Evolutionary conservation across 2,329 filamentous ascomycete genomes (phyloP).

Genomic region (Aspergillus floridensis): DNA sequence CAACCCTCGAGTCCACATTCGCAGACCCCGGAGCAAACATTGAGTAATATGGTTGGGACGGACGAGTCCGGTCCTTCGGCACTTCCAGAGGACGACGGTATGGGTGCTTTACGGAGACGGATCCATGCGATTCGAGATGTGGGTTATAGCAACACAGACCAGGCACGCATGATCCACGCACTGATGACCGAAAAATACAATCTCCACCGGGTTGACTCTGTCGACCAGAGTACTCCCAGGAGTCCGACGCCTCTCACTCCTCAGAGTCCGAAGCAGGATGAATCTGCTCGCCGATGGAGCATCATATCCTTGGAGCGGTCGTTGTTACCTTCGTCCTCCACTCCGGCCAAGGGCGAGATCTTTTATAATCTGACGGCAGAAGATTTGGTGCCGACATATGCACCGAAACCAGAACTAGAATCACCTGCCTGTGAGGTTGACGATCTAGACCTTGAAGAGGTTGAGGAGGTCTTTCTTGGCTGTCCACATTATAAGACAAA

Average conservation of each 20-base stretch:
- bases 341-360: constrained; percentile 27
- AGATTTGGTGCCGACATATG: constrained; percentile 68
- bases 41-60: constrained; percentile 8
- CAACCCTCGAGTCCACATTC: neutral
- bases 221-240: constrained; percentile 18
- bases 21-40: neutral
- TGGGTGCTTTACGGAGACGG: constrained; percentile 63
- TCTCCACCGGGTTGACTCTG: constrained; percentile 38
- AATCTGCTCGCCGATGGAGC: constrained; percentile 32
- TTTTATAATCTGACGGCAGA: constrained; percentile 46
- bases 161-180: constrained; percentile 69
- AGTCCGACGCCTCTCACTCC: constrained; percentile 27
- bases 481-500: constrained; percentile 94
- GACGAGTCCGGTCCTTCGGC: constrained; percentile 22
- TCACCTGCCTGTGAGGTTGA: constrained; percentile 33
- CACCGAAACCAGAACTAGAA: constrained; percentile 44
- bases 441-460: constrained; percentile 46
- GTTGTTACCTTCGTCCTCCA: constrained; percentile 27
- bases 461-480: constrained; percentile 61
- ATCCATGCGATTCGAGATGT: constrained; percentile 68
- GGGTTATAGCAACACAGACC: constrained; percentile 59
- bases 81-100: constrained; percentile 76
- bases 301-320: constrained; percentile 29
- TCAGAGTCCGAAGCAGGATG: constrained; percentile 25
- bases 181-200: constrained; percentile 68